These are phyloP conservation scores for Curvularia hawaiiensis DNA, from an alignment of 2,329 filamentous ascomycete species.

Conservation along the genomic window DNA sequence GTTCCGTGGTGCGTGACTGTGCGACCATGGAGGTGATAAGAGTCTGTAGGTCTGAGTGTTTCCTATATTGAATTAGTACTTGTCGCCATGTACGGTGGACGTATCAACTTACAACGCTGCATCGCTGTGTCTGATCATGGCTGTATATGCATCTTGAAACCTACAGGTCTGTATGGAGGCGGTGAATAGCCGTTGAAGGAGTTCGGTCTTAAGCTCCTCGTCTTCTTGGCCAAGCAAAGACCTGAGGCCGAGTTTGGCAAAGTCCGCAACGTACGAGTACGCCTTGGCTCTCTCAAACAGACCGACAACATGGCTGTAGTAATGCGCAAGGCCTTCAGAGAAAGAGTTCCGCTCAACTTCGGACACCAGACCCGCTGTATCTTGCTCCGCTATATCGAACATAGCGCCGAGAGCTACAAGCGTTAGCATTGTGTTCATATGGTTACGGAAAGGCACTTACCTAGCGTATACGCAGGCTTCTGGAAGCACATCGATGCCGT, in stretches of 20 bases:
- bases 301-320: conserved; percentile 83
- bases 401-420: conserved; percentile 36
- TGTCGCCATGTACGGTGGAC: not conserved
- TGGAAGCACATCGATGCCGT: conserved; percentile 78
- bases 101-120: conserved; percentile 59
- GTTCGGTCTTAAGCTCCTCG: conserved; percentile 47
- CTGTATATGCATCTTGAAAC: conserved; percentile 82
- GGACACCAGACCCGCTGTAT: conserved; percentile 66
- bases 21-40: conserved; percentile 57
- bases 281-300: conserved; percentile 80
- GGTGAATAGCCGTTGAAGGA: conserved; percentile 83
- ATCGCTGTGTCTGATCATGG: conserved; percentile 74
- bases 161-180: conserved; percentile 78
- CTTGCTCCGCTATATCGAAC: conserved; percentile 45
- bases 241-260: conserved; percentile 72
- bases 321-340: conserved; percentile 76
- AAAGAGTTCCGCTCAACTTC: conserved; percentile 72
- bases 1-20: conserved; percentile 40
- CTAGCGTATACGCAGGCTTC: conserved; percentile 80
- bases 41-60: conserved; percentile 71
- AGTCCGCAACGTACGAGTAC: conserved; percentile 82
- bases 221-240: conserved; percentile 36
- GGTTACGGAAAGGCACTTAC: conserved; percentile 56
- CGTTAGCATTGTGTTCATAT: conserved; percentile 20
- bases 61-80: conserved; percentile 46